phyloP scores from a whole-genome alignment of 208 protist species.

The Trypanosoma melophagium region DNA sequence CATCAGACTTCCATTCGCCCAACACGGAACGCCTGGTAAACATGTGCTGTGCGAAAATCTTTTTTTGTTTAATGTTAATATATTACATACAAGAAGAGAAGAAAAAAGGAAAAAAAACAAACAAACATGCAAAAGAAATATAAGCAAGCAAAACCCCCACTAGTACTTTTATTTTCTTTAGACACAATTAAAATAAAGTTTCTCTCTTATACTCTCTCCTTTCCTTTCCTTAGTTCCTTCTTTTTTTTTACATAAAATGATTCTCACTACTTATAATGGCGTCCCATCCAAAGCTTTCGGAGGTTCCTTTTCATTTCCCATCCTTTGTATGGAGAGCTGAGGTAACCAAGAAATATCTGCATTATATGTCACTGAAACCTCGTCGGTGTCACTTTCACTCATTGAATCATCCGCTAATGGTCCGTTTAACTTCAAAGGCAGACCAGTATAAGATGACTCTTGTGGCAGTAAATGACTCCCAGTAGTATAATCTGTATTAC shows the following conservation, averaged over 20 bases:
- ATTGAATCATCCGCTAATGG: conserved; percentile 35
- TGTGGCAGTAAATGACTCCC: conserved; percentile 5
- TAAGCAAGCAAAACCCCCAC: conserved; percentile 7
- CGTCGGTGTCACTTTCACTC: conserved; percentile 34
- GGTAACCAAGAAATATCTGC: conserved; percentile 37
- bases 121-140: not conserved
- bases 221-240: not conserved
- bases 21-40: conserved; percentile 9
- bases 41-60: not conserved
- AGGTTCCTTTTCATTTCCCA: not conserved
- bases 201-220: not conserved
- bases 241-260: conserved; percentile 6
- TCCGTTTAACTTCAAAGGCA: conserved; percentile 26
- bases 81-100: conserved; percentile 13
- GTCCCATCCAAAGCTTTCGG: not conserved
- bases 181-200: not conserved
- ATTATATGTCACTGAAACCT: conserved; percentile 5
- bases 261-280: not conserved
- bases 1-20: conserved; percentile 38
- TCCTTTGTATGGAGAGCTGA: not conserved
- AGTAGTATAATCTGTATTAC: not conserved
- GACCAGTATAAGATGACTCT: conserved; percentile 11
- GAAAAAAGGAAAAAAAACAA: conserved; percentile 1
- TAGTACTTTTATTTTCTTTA: too few relatives aligned
- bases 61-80: not conserved